Evolutionary conservation across 2,329 filamentous ascomycete genomes (phyloP), one percentile per base, ranked within the genome.

Genomic region (Botrytis elliptica): DNA sequence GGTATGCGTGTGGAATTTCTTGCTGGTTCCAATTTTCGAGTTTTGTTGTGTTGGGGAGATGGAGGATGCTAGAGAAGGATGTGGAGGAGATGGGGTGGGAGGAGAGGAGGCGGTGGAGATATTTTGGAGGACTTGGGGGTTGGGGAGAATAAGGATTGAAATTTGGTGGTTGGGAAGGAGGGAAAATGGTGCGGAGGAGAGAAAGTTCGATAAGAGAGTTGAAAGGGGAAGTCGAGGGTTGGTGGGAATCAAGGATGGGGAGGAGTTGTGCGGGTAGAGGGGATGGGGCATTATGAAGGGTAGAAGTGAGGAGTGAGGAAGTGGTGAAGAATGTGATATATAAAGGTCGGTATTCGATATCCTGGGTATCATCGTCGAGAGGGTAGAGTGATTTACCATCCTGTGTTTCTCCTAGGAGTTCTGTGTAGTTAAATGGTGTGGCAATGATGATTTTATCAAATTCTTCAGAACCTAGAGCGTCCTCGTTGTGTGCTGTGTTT

Each of bases 391-490:
- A 46, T n/a, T 70, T 14, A 5, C 65, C n/a, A 20, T 52, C 20
- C 1, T 40, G 33, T 25, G 22, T 38, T 6, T 52, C 1, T 4
- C 44, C 64, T 20, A 67, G 8, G 9, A 72, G 8, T 22, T 42
- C n/a, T 16, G 60, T 59, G 16, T 52, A 29, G 52, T 72, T 65
- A 1, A 22, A 72, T 1, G 70, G 70, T 1, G 70, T 9, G 6
- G 60, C 62, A 8, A 72, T 65, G 38, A 72, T 66, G 1, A 72
- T 12, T 42, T 72, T 66, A 29, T 72, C 70, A 3, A 72, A 7
- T n/a, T 12, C 29, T 66, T 66, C 70, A 16, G 22, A 1, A 3
- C 7, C 16, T 6, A 16, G 22, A 16, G 6, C 20, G 8, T 2
- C 38, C 4, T 33, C 46, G 3, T 40, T 2, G 8, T 25, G 22